Percentiles rank a stretch among this genome's conserved stretches.
These are phyloP conservation scores for Neurospora crassa DNA, from an alignment of 2,329 filamentous ascomycete species.

Conservation along the genomic window DNA sequence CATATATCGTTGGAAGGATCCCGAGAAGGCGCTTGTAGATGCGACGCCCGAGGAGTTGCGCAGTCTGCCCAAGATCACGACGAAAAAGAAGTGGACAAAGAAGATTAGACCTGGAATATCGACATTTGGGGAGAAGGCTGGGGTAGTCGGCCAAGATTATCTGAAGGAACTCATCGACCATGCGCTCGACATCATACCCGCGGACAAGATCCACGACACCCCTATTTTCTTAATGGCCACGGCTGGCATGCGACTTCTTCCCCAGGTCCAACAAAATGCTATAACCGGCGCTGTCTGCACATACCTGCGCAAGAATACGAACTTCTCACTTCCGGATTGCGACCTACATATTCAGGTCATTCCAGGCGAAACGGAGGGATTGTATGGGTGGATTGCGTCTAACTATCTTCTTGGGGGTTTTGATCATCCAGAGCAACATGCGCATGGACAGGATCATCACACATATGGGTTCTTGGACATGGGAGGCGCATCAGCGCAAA, in stretches of 20 bases:
- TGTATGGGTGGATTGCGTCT: conserved; percentile 96
- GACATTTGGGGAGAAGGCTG: conserved; percentile 70
- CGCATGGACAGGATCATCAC: conserved; percentile 78
- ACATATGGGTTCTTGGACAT: conserved; percentile 98
- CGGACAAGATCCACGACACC: conserved; percentile 68
- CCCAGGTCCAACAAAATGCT: conserved; percentile 59
- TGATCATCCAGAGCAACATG: conserved; percentile 62
- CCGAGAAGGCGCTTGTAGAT: conserved; percentile 53
- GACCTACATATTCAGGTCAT: conserved; percentile 86
- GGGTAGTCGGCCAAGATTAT: conserved; percentile 71
- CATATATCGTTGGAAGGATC: conserved; percentile 88
- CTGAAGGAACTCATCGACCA: conserved; percentile 71
- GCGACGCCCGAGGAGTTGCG: conserved; percentile 51
- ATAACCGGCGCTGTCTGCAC: conserved; percentile 72
- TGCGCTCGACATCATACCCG: conserved; percentile 68
- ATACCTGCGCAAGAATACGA: conserved; percentile 66
- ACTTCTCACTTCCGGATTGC: conserved; percentile 86
- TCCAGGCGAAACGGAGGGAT: conserved; percentile 84
- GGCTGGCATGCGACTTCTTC: conserved; percentile 84
- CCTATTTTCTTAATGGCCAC: conserved; percentile 94
- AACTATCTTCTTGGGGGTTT: conserved; percentile 94
- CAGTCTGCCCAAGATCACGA: conserved; percentile 68
- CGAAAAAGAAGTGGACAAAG: conserved; percentile 80
- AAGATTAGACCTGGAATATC: conserved; percentile 93
- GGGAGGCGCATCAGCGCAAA: conserved; percentile 95